Conservation (phyloP, 2,329 filamentous ascomycete species). For the Beauveria bassiana region DNA sequence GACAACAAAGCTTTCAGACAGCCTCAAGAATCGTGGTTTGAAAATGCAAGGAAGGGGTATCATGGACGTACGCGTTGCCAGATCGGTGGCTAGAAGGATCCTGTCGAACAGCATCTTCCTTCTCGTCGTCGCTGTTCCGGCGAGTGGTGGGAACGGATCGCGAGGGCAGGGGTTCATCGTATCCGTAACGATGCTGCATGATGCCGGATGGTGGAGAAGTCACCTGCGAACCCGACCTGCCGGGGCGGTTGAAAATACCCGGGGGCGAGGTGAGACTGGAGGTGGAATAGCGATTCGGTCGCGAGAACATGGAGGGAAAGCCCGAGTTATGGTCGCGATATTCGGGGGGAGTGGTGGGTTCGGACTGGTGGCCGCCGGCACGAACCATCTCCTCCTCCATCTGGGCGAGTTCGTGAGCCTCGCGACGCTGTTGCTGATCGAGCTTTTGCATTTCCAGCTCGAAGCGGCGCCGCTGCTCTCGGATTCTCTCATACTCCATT, state of each 20-base stretch:
- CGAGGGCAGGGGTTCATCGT: slow-evolving; percentile 47
- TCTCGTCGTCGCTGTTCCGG: slow-evolving; percentile 86
- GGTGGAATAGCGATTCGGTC: slow-evolving; percentile 81
- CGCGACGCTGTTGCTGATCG: slow-evolving; percentile 73
- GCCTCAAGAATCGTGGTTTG: background rate
- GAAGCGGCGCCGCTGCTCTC: slow-evolving; percentile 81
- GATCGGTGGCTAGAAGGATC: slow-evolving; percentile 65
- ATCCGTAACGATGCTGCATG: slow-evolving; percentile 50
- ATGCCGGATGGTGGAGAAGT: slow-evolving; percentile 66
- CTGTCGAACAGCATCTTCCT: slow-evolving; percentile 64
- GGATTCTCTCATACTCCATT: slow-evolving; percentile 81
- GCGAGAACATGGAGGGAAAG: slow-evolving; percentile 72
- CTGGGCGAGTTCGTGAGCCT: slow-evolving; percentile 76
- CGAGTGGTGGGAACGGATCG: slow-evolving; percentile 81
- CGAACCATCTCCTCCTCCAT: slow-evolving; percentile 71
- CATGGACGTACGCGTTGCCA: slow-evolving; percentile 65
- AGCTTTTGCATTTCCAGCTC: slow-evolving; percentile 88
- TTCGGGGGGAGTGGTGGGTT: slow-evolving; percentile 93
- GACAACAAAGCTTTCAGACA: background rate
- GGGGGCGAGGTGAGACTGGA: slow-evolving; percentile 80
- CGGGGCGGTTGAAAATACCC: slow-evolving; percentile 64
- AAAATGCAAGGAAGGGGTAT: background rate
- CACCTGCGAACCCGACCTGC: slow-evolving; percentile 70
- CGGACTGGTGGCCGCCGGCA: slow-evolving; percentile 71
- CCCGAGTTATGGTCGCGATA: slow-evolving; percentile 65